Evolutionary conservation across 129 eudicot species (phyloP).

Genomic region (Lonicera japonica): DNA sequence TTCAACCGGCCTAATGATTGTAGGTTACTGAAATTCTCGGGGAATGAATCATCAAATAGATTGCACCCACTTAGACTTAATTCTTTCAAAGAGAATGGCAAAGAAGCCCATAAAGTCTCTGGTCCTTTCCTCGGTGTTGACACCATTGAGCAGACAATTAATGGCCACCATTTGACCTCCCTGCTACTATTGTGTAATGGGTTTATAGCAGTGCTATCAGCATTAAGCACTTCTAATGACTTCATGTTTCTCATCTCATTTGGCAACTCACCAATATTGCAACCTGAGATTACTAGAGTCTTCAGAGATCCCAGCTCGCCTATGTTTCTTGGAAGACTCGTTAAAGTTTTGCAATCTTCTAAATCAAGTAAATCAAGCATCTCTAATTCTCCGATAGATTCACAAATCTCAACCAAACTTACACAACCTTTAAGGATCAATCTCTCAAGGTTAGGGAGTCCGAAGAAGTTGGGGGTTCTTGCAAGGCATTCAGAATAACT

Average conservation of each 20-base stretch:
- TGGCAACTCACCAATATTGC: slow-evolving; percentile 10
- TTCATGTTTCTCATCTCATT: slow-evolving; percentile 1
- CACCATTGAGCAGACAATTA: background rate
- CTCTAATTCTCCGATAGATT: background rate
- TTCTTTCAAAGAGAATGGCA: background rate
- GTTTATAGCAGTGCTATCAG: background rate
- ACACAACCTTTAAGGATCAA: slow-evolving; percentile 1
- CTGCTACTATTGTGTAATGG: background rate
- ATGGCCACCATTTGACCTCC: slow-evolving; percentile 6
- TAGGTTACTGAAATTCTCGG: background rate
- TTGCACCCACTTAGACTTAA: background rate
- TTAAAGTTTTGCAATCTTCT: slow-evolving; percentile 11
- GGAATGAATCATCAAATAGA: background rate
- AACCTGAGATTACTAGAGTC: background rate
- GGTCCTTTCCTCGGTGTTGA: background rate
- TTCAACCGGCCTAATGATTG: background rate
- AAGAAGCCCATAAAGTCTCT: background rate
- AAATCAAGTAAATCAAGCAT: slow-evolving; percentile 13
- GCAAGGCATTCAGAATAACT: slow-evolving; percentile 5
- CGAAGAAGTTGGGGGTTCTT: background rate
- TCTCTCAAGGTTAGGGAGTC: background rate
- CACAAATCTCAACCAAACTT: slow-evolving; percentile 1
- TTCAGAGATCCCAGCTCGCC: slow-evolving; percentile 8
- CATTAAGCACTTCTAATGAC: background rate
- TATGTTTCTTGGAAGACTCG: slow-evolving; percentile 12